Percentiles rank a stretch among this genome's conserved stretches.
Evolutionary conservation across 2,329 filamentous ascomycete species (phyloP).

Genomic region (Paraconiothyrium sp.): DNA sequence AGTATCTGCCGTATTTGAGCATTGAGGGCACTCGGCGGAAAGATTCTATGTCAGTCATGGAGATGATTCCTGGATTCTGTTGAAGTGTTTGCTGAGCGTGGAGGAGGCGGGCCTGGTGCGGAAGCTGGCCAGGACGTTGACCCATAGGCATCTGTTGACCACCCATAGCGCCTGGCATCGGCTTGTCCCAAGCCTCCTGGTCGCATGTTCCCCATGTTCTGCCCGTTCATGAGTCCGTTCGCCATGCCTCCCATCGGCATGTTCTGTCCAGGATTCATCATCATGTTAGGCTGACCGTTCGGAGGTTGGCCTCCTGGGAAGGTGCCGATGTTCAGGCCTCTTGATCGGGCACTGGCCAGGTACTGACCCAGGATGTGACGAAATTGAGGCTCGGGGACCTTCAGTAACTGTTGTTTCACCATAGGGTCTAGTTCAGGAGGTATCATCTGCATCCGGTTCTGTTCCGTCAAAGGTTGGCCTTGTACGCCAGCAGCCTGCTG

Average conservation of each 20-base stretch:
- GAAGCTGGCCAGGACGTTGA: conserved; percentile 36
- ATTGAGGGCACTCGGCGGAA: conserved; percentile 42
- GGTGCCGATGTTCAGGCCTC: conserved; percentile 33
- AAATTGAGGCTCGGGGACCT: conserved; percentile 47
- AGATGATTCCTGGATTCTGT: conserved; percentile 46
- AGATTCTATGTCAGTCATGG: conserved; percentile 42
- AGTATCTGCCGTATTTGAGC: conserved; percentile 41
- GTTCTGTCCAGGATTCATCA: conserved; percentile 41
- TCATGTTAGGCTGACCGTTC: conserved; percentile 39
- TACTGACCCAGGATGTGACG: conserved; percentile 38
- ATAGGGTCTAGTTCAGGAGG: conserved; percentile 40
- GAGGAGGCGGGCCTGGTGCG: conserved; percentile 37
- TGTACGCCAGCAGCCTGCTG: conserved; percentile 34
- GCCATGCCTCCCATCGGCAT: conserved; percentile 34
- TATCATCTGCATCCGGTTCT: conserved; percentile 44
- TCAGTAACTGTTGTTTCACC: conserved; percentile 45
- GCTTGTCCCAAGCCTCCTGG: conserved; percentile 45
- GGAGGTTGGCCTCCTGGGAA: conserved; percentile 31
- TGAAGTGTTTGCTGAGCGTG: conserved; percentile 39
- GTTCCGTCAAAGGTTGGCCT: conserved; percentile 42
- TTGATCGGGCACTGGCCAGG: conserved; percentile 32
- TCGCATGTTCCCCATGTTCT: conserved; percentile 34
- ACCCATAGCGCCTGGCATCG: conserved; percentile 31
- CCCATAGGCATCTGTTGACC: conserved; percentile 37
- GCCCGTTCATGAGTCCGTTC: conserved; percentile 40